phyloP scores from a whole-genome alignment of 345 rosid species.

The Laguncularia racemosa region DNA sequence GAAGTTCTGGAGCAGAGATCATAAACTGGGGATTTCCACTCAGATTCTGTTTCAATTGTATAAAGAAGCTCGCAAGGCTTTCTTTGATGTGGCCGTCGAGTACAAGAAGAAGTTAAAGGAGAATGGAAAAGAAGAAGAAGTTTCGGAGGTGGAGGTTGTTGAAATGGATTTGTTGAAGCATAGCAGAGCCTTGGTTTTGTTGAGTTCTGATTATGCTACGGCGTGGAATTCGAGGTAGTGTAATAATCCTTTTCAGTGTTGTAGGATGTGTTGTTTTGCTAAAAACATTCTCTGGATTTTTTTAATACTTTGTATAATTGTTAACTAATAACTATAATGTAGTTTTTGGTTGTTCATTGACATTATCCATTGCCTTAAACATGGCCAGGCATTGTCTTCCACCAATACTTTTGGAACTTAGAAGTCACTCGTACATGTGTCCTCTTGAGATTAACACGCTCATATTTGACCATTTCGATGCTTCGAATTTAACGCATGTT shows the following conservation, averaged over 20 bases:
- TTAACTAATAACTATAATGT: no score
- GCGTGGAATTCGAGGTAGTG: constrained; percentile 89
- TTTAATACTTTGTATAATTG: no score
- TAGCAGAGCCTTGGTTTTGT: constrained; percentile 61
- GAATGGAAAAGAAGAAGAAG: constrained; percentile 9
- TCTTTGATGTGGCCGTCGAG: constrained; percentile 31
- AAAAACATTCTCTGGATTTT: no score
- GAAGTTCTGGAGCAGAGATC: constrained; percentile 63
- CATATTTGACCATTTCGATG: no score
- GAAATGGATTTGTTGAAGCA: constrained; percentile 60
- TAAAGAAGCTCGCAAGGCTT: constrained; percentile 47
- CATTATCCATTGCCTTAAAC: no score
- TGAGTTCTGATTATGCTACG: constrained; percentile 78
- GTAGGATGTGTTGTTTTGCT: neutral
- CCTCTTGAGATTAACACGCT: no score
- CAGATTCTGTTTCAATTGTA: constrained; percentile 51
- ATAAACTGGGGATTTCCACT: constrained; percentile 73
- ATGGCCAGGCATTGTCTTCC: no score
- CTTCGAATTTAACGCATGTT: no score
- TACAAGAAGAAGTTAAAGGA: constrained; percentile 21
- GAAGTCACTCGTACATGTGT: no score
- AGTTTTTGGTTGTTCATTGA: no score
- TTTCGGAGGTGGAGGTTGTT: constrained; percentile 3
- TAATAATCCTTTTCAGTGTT: neutral
- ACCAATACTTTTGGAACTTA: no score